Evolutionary conservation across 2,329 filamentous ascomycete species (phyloP), one percentile per base, ranked within the genome.

Genomic region (Acrocalymma vagum): DNA sequence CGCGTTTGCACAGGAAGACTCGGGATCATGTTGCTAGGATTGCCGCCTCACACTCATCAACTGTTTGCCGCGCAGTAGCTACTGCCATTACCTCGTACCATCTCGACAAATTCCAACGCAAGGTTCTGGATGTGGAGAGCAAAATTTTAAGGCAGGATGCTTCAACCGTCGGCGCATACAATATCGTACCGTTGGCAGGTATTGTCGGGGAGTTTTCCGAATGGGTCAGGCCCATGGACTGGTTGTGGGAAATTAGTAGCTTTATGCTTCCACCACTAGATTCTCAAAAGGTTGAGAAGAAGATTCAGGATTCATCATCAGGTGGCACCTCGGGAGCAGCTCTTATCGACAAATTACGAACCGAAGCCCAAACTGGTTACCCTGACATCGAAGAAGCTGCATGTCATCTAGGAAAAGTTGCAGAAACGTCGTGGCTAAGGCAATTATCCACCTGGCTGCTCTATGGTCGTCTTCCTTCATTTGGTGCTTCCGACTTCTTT

Each of bases 361-460:
- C 76, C 10, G 88, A 93, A 70, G 77, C 90, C 38, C 87, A 90
- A 65, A 97, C 93, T 6, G 94, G 94, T 10, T 97, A 95, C 68
- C 77, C 83, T 6, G 91, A 96, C 60, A 84, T 99, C 39, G 90
- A 93, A 63, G 82, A 84, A 42, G 85, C 88, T 25, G 87, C 90
- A 0, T 73, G 84, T 49, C 83, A 86, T 43, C 74, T 97, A 23
- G 80, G 90, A n/a, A 81, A 77, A 10, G 77, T 90, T 15, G 92
- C 91, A 0, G 93, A 99, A 72, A 87, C 83, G 20, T 88, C 92
- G 7, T 99, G 94, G 94, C 75, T 97, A 62, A 88, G 90, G 67
- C 91, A 96, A 63, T 79, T 95, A 9, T 88, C 90, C 4, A 88
- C 88, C 17, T 99, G 93, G 93, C 79, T 97, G 7, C 72, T 97